Evolutionary conservation across 441 rosid species (phyloP).

Genomic region (Pelargonium citronellum): DNA sequence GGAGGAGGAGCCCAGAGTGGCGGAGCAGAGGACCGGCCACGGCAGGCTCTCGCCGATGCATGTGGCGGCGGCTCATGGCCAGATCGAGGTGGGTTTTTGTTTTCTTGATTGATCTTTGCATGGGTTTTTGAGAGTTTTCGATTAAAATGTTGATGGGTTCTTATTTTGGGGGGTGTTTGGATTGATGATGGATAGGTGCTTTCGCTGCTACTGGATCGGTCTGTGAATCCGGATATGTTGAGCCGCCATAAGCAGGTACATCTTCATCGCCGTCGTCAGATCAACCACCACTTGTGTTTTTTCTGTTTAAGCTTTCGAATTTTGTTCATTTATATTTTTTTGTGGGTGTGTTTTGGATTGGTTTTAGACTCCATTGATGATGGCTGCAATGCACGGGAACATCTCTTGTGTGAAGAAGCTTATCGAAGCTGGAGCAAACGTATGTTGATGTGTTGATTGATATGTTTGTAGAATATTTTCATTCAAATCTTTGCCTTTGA

Average conservation of each 20-base stretch:
- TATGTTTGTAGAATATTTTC: not conserved
- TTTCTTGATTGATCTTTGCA: slow-evolving; percentile 4
- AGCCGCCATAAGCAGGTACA: slow-evolving; percentile 88
- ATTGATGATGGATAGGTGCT: slow-evolving; percentile 48
- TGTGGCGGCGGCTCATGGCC: slow-evolving; percentile 90
- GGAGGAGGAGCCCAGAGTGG: slow-evolving; percentile 43
- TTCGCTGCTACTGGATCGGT: slow-evolving; percentile 59
- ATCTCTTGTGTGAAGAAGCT: slow-evolving; percentile 73
- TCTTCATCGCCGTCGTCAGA: not conserved
- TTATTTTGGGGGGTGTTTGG: not conserved
- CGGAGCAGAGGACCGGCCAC: slow-evolving; percentile 46
- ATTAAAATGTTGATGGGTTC: not conserved
- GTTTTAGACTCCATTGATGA: slow-evolving; percentile 81
- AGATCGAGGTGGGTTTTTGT: slow-evolving; percentile 61
- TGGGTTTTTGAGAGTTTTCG: slow-evolving; percentile 7
- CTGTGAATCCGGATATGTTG: slow-evolving; percentile 63
- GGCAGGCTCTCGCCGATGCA: slow-evolving; percentile 80
- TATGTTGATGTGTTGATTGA: slow-evolving; percentile 25
- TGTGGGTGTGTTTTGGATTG: not conserved
- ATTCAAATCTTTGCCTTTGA: no score
- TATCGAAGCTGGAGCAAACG: slow-evolving; percentile 88
- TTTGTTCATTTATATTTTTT: not conserved
- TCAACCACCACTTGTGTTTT: not conserved
- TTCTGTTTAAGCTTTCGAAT: not conserved
- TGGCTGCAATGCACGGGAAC: slow-evolving; percentile 91